Evolutionary conservation across 1,284 basidiomycete species (phyloP), one percentile per base, ranked within the genome.

Genomic region (Trametes polyzona): DNA sequence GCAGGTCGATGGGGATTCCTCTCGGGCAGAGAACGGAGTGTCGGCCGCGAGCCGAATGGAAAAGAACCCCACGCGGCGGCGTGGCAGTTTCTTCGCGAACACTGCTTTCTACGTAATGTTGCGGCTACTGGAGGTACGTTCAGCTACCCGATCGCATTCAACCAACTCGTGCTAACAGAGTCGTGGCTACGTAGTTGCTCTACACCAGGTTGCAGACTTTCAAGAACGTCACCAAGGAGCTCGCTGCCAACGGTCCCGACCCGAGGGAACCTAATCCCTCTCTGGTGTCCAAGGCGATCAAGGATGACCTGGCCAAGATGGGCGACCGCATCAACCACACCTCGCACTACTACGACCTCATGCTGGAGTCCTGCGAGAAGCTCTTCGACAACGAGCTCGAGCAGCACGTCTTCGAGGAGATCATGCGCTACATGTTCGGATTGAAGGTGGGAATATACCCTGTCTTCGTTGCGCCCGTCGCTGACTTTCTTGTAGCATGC

Each of bases 331-430:
- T 53, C n/a, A 49, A 60, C 17, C 55, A 59, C 10, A 47, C 55
- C 4, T 52, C 58, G 2, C 82, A 95, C 67, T 92, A 86, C 66
- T 98, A 98, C 68, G 86, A 88, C 52, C 82, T 95, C 55, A 77
- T 96, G 64, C 82, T 99, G 21, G 92, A 91, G 60, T 86, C 93
- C 7, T 93, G 92, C 69, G 96, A 98, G 74, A 84, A 89, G 58
- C 73, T 98, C 52, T 98, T 98, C 65, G 95, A 97, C 69, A 92
- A 91, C 64, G 93, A 96, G 70, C 81, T 98, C 24, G 96, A 98
- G 67, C 89, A 90, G 62, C 78, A 80, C 40, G 83, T 81, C 1
- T 98, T 95, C 69, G 96, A 99, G 73, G 96, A 98, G 67, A 90
- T 92, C 65, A 84, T 96, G 74, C 81, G 96, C 29, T 83, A 83